Percentiles rank a stretch among this genome's conserved stretches.
phyloP scores from a whole-genome alignment of 129 eudicot species.

The Flaveria trinervia region DNA sequence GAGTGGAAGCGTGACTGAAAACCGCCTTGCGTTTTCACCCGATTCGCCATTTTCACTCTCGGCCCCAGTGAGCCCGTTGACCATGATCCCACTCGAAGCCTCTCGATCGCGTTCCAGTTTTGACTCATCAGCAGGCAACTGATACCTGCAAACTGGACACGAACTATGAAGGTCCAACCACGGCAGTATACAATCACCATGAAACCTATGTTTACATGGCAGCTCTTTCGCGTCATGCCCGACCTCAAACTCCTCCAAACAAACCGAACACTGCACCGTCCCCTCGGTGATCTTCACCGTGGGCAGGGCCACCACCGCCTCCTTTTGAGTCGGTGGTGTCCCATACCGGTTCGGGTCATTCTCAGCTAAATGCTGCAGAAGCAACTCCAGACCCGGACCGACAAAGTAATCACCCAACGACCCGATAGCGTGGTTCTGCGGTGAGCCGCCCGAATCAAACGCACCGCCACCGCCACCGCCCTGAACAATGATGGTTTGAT shows the following conservation, averaged over 20 bases:
- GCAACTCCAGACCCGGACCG: slow-evolving; percentile 64
- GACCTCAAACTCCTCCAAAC: slow-evolving; percentile 55
- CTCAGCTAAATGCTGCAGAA: slow-evolving; percentile 69
- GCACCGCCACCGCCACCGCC: slow-evolving; percentile 17
- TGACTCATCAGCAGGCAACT: slow-evolving; percentile 51
- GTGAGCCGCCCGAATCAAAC: slow-evolving; percentile 19
- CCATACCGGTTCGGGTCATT: slow-evolving; percentile 63
- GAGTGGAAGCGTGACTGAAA: slow-evolving; percentile 43
- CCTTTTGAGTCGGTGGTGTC: slow-evolving; percentile 60
- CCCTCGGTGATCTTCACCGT: slow-evolving; percentile 49
- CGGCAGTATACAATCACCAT: slow-evolving; percentile 49
- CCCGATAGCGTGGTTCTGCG: slow-evolving; percentile 28
- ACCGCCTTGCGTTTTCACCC: slow-evolving; percentile 42
- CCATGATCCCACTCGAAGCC: neutral
- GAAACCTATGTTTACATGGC: slow-evolving; percentile 61
- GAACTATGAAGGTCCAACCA: slow-evolving; percentile 64
- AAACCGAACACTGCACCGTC: slow-evolving; percentile 48
- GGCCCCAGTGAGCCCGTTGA: slow-evolving; percentile 9
- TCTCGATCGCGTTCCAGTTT: neutral
- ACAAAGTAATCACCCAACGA: slow-evolving; percentile 59
- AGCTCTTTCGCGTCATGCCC: slow-evolving; percentile 50
- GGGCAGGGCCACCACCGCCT: slow-evolving; percentile 56
- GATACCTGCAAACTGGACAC: slow-evolving; percentile 59
- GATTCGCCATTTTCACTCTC: slow-evolving; percentile 2
- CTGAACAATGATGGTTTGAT: slow-evolving; percentile 63